A percentile compares a stretch with the other conserved stretches of the same genome.
Evolutionary conservation across 139 green algal species (phyloP).

Genomic region (Tetraselmis chui): DNA sequence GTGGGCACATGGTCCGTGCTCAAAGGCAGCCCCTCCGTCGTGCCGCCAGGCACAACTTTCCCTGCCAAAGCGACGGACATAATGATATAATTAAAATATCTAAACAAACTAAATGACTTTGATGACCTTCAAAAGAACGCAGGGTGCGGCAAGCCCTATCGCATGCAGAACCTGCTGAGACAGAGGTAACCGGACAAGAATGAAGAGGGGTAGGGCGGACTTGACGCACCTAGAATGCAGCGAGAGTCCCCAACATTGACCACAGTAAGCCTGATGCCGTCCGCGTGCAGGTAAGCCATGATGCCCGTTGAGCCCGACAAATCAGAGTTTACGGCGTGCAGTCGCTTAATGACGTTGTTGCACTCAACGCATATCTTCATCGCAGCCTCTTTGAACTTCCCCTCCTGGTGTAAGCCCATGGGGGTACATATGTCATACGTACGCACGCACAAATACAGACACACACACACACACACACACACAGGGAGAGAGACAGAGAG

Average conservation of each 20-base stretch:
- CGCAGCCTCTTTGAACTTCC: neutral
- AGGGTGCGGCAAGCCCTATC: neutral
- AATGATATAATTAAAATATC: neutral
- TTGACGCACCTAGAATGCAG: constrained; percentile 24
- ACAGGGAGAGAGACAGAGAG: no score
- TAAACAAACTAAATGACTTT: neutral
- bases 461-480: no score
- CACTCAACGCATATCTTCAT: constrained; percentile 1
- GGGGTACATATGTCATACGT: neutral
- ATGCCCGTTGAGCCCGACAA: constrained; percentile 30
- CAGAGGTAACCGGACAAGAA: no score
- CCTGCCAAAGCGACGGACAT: constrained; percentile 9
- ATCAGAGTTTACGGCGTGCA: constrained; percentile 1
- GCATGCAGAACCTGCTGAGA: no score
- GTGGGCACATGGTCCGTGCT: constrained; percentile 44
- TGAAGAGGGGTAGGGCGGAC: no score
- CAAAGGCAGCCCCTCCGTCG: constrained; percentile 26
- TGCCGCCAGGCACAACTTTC: constrained; percentile 10
- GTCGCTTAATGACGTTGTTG: constrained; percentile 6
- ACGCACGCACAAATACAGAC: no score
- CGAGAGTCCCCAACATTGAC: constrained; percentile 46
- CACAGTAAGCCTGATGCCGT: constrained; percentile 14
- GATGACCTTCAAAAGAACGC: neutral
- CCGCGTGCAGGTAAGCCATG: constrained; percentile 12
- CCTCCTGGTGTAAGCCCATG: no score